Evolutionary conservation across 345 rosid genomes (phyloP), one percentile per base, ranked within the genome.

Genomic region (Linum usitatissimum): DNA sequence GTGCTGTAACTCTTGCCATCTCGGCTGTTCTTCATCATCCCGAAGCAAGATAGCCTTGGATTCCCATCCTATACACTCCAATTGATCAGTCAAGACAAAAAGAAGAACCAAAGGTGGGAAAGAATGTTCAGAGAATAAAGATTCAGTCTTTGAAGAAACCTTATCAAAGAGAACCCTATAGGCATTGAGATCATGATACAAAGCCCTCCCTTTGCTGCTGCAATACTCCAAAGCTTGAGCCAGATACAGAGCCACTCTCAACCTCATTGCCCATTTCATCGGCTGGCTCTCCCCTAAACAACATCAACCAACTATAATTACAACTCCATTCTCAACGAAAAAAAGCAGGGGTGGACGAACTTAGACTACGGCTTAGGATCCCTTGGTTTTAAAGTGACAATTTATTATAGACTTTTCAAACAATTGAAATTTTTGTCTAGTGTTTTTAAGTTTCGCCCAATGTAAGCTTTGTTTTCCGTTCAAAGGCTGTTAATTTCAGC

Each of bases 181-280:
- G 59, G 59, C 59, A 19, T 55, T 55, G 30, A 55, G 59, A 55
- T 55, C 59, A 55, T 55, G 59, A 14, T 55, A 55, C 23, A 55
- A 28, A 17, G 59, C 59, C 59, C 59, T 55, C 12, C 59, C 59
- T 55, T 55, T 19, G 30, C 59, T 55, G 59, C 59, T 55, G 30
- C 21, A n/a, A 13, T 55, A 55, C 59, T 55, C 59, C 59, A 55
- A 28, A 55, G 59, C 59, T 28, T 55, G 59, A 8, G 59, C 59
- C 14, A 55, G 30, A 28, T 55, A 55, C 13, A 55, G 59, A 10
- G 59, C 59, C 28, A 55, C 59, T 55, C 59, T 55, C 14, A 55
- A 55, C 28, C 59, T 55, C 59, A 55, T 55, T 10, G 59, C 59
- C 59, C 59, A 55, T 19, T 55, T 55, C 59, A 55, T 55, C 59